These are phyloP conservation scores for Septoria linicola DNA, from an alignment of 2,329 filamentous ascomycete genomes.

Conservation along the genomic window DNA sequence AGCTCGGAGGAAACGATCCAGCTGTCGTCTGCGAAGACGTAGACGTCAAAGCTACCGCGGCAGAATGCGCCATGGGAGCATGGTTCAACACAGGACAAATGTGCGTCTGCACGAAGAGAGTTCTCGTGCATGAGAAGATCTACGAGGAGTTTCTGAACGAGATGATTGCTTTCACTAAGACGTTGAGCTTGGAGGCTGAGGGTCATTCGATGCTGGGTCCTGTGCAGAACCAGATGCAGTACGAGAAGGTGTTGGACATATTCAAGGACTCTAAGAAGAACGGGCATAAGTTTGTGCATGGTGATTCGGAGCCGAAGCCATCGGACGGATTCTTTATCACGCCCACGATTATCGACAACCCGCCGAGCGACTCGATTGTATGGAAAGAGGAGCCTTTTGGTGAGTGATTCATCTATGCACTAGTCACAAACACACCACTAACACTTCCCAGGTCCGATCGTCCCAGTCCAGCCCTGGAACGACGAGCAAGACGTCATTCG, in stretches of 20 bases:
- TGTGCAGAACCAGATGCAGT: constrained; percentile 64
- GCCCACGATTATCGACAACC: constrained; percentile 74
- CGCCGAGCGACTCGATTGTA: constrained; percentile 75
- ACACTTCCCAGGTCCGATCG: constrained; percentile 58
- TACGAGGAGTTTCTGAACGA: constrained; percentile 78
- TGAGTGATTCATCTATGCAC: not conserved
- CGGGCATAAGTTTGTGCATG: constrained; percentile 71
- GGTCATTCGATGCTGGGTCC: constrained; percentile 34
- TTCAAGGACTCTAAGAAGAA: constrained; percentile 69
- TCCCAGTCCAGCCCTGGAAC: constrained; percentile 82
- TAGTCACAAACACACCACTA: too few species aligned
- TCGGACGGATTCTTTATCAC: constrained; percentile 44
- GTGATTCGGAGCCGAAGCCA: constrained; percentile 39
- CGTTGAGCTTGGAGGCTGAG: constrained; percentile 68
- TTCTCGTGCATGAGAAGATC: constrained; percentile 81
- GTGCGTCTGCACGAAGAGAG: constrained; percentile 84
- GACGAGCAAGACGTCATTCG: constrained; percentile 74
- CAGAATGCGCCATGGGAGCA: constrained; percentile 86
- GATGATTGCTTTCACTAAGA: constrained; percentile 78
- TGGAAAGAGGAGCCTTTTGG: constrained; percentile 95
- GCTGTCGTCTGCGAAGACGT: constrained; percentile 83
- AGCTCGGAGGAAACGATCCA: constrained; percentile 89
- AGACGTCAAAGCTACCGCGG: constrained; percentile 82
- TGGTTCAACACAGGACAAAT: constrained; percentile 97
- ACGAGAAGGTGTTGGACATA: constrained; percentile 75